Evolutionary conservation across 2,329 filamentous ascomycete species (phyloP).

Genomic region (Fusarium falciforme): DNA sequence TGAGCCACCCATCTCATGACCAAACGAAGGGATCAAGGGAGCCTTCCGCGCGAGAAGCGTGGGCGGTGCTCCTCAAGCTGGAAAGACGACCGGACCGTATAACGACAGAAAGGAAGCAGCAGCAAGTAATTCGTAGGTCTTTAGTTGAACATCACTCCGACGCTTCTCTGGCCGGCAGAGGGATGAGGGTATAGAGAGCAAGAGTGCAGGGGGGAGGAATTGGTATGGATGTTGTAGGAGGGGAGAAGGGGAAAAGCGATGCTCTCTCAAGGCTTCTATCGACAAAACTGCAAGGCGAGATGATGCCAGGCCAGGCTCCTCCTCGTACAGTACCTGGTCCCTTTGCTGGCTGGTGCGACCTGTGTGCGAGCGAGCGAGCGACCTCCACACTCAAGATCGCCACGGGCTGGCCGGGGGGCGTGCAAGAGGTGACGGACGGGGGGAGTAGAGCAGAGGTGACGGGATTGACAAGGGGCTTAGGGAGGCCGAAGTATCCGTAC

Average conservation of each 20-base stretch:
- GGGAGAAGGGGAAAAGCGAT: conserved; percentile 22
- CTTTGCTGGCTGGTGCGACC: conserved; percentile 27
- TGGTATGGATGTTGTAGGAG: conserved; percentile 16
- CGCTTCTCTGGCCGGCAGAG: conserved; percentile 46
- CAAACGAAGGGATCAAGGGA: conserved; percentile 25
- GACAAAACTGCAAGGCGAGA: conserved; percentile 26
- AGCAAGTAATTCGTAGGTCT: conserved; percentile 9
- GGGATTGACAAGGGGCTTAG: conserved; percentile 35
- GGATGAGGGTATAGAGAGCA: conserved; percentile 15
- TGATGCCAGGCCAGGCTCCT: conserved; percentile 12
- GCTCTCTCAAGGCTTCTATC: conserved; percentile 32
- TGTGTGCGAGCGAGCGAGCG: conserved; percentile 3
- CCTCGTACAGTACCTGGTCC: conserved; percentile 37
- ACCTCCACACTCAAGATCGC: conserved; percentile 44
- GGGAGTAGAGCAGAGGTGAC: conserved; percentile 9
- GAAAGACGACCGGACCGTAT: conserved; percentile 36
- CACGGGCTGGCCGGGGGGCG: conserved; percentile 40
- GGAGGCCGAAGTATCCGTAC: conserved; percentile 36
- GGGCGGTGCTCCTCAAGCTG: conserved; percentile 31
- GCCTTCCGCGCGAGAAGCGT: conserved; percentile 36
- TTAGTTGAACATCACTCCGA: conserved; percentile 45
- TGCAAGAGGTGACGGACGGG: conserved; percentile 4
- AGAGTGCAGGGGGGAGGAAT: conserved; percentile 15
- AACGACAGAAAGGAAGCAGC: conserved; percentile 35
- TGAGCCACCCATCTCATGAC: conserved; percentile 52